Base-by-base conservation (phyloP, 176 grass and related monocot genomes). In the Zea luxurians region DNA sequence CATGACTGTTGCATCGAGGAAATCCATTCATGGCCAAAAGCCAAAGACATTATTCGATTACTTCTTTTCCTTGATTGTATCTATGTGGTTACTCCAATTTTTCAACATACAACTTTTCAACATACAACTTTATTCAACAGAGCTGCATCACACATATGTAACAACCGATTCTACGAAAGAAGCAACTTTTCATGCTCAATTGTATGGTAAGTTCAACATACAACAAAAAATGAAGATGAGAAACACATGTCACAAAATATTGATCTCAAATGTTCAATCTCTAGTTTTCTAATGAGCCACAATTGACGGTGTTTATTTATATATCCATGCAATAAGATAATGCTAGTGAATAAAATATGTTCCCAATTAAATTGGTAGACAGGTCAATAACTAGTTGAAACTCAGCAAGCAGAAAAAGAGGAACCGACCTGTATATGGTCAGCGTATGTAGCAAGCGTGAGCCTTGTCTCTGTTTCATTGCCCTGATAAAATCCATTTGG, bases 401-500 rank as follows among this genome's bases (percentile, higher is more conserved):
- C 47, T 40, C 48, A 58, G 38, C 13, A 37, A 27, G 43, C 41
- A 38, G n/a, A 42, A 86, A 55, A 74, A 58, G 50, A 37, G 78
- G 44, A 79, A 16, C 46, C 37, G 75, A 97, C 94, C 89, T 97
- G 86, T 86, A 97, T 97, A 68, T 93, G 86, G 47, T 97, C 91
- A 45, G 91, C 73, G 47, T 75, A 97, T 66, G 84, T 61, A 59
- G 89, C 90, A 37, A 97, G 88, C 13, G 86, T 69, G 12, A 13
- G 36, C 68, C 86, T 85, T 15, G 67, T 97, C 77, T 89, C 85
- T 76, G 75, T 87, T 91, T 93, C 81, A 66, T 71, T 92, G 67
- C 94, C 94, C 60, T 97, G 91, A 81, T 91, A 82, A 82, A 81
- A 97, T 83, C 86, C 94, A 84, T 97, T 97, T 5, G 94, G 91